phyloP scores from a whole-genome alignment of 257 asterid species.

The Solanum tarapatanum region DNA sequence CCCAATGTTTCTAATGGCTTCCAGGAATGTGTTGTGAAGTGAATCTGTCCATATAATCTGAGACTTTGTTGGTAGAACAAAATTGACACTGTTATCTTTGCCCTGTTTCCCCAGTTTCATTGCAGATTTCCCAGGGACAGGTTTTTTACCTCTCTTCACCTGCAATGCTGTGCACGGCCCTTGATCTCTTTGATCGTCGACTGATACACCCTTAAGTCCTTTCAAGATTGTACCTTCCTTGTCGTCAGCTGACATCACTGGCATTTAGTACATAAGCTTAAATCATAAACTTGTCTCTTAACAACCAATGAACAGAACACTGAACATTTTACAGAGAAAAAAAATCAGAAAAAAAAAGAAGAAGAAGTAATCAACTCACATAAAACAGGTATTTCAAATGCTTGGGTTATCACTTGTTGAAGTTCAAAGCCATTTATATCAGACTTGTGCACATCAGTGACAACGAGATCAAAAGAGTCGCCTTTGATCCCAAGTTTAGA shows the following conservation, averaged over 20 bases:
- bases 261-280: not conserved
- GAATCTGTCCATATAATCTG: conserved; percentile 45
- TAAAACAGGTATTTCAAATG: conserved; percentile 44
- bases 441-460: conserved; percentile 46
- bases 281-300: not conserved
- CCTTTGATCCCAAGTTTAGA: conserved; percentile 26
- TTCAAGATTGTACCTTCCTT: not conserved
- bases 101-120: not conserved
- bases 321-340: not conserved
- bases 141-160: not conserved
- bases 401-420: conserved; percentile 26
- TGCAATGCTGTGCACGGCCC: not conserved
- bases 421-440: conserved; percentile 39
- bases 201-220: not conserved
- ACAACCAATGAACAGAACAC: not conserved
- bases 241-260: conserved; percentile 48
- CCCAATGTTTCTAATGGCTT: conserved; percentile 44
- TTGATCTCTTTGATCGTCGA: not conserved
- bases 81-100: not conserved
- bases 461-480: conserved; percentile 30
- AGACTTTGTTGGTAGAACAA: not conserved
- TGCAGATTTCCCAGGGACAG: not conserved
- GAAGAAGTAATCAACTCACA: conserved; percentile 18
- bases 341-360: not conserved
- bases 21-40: conserved; percentile 50